Conservation (phyloP, 768 basidiomycete species). For the Serendipita indica region DNA sequence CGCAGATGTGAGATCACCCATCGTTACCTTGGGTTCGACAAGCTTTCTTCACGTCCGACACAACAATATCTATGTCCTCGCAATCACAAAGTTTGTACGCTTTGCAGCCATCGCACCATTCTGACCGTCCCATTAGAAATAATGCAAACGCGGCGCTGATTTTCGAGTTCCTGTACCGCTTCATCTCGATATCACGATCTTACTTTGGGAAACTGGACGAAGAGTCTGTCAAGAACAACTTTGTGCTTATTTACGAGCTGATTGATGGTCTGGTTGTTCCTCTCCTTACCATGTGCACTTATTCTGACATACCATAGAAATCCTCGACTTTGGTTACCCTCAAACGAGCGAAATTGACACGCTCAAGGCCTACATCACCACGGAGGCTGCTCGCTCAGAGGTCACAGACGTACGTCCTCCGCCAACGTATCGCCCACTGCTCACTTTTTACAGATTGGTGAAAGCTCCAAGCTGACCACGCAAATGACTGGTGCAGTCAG, state of each 20-base stretch:
- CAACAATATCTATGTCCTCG: conserved; percentile 90
- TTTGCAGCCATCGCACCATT: neutral
- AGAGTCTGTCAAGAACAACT: conserved; percentile 97
- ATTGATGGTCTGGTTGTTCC: conserved; percentile 88
- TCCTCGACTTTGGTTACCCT: conserved; percentile 97
- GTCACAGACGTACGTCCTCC: conserved; percentile 52
- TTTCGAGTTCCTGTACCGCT: conserved; percentile 95
- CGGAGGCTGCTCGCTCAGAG: conserved; percentile 85
- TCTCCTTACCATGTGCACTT: too few relatives aligned
- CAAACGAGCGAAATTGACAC: conserved; percentile 99
- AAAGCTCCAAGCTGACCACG: conserved; percentile 90
- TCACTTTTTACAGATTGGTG: conserved; percentile 45
- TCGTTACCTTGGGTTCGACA: conserved; percentile 93
- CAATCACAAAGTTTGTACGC: conserved; percentile 73
- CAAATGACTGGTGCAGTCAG: conserved; percentile 95
- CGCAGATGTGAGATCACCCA: conserved; percentile 90
- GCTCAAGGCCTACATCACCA: conserved; percentile 94
- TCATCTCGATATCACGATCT: conserved; percentile 83
- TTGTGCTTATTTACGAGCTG: conserved; percentile 93
- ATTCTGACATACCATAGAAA: conserved; percentile 39
- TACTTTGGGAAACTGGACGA: conserved; percentile 99
- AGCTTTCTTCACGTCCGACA: conserved; percentile 97
- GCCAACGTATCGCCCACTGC: neutral
- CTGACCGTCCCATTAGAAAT: conserved; percentile 36
- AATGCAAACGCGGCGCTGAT: conserved; percentile 96